A percentile compares a stretch with the other conserved stretches of the same genome.
Evolutionary conservation across 345 rosid genomes (phyloP).

Genomic region (rapeseed (Brassica napus)): DNA sequence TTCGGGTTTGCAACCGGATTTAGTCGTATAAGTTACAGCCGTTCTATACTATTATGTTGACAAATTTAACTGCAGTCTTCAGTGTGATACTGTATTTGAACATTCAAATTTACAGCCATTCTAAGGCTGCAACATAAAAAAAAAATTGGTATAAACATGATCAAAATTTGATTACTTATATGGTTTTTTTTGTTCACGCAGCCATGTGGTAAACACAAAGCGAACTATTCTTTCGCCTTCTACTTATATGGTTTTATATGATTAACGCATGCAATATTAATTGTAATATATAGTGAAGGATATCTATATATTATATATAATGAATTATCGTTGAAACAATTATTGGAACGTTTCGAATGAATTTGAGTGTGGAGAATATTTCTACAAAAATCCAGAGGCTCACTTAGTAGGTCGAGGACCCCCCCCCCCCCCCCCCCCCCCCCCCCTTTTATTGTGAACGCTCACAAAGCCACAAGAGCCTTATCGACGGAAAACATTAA

Average conservation of each 20-base stretch:
- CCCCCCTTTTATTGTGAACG: conserved; percentile 28
- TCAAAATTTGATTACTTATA: not conserved
- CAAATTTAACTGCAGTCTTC: not conserved
- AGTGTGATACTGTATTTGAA: not conserved
- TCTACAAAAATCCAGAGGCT: conserved; percentile 7
- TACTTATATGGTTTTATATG: conserved; percentile 14
- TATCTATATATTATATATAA: not conserved
- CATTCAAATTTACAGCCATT: not conserved
- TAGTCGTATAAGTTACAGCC: not conserved
- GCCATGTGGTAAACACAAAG: conserved; percentile 34
- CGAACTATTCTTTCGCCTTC: conserved; percentile 44
- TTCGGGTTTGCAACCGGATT: not conserved
- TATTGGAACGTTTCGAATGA: conserved; percentile 5
- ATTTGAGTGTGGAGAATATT: not conserved
- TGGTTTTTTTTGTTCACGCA: conserved; percentile 8
- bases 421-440: conserved; percentile 30
- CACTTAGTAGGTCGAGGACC: conserved; percentile 28
- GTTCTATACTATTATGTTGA: not conserved
- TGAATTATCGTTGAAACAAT: conserved; percentile 3
- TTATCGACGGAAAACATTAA: conserved; percentile 11
- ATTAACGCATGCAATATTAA: not conserved
- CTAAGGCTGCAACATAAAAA: too few species aligned
- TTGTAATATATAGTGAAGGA: not conserved
- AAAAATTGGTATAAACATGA: too few species aligned
- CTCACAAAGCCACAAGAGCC: conserved; percentile 25